Evolutionary conservation across 352 stramenopile genomes (phyloP).

Genomic region (Sclerospora graminicola): DNA sequence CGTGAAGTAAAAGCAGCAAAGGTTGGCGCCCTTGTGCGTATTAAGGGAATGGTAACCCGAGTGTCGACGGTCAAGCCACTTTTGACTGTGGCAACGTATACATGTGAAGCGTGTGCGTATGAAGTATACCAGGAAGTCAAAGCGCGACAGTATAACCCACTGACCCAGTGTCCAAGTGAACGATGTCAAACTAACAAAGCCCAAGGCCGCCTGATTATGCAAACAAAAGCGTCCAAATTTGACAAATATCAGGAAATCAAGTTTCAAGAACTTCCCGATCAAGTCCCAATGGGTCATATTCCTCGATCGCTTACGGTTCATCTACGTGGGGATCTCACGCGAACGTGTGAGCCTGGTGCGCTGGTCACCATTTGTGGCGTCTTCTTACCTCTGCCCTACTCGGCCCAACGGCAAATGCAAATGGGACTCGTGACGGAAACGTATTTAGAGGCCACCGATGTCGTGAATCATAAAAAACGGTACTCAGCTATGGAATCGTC

Average conservation of each 20-base stretch:
- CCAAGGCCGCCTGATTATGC: conserved; percentile 83
- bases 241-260: conserved; percentile 99
- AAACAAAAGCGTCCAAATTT: conserved; percentile 97
- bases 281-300: conserved; percentile 98
- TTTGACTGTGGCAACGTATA: conserved; percentile 96
- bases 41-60: conserved; percentile 97
- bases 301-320: conserved; percentile 91
- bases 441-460: conserved; percentile 93
- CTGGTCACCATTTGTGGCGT: conserved; percentile 95
- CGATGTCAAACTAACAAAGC: conserved; percentile 79
- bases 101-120: conserved; percentile 92
- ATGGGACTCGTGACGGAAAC: conserved; percentile 97
- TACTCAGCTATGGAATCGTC: conserved; percentile 90
- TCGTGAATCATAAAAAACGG: conserved; percentile 95
- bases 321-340: conserved; percentile 86
- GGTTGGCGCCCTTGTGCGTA: conserved; percentile 93
- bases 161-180: conserved; percentile 85
- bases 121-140: conserved; percentile 97
- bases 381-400: conserved; percentile 91
- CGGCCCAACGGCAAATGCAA: conserved; percentile 91
- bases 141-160: conserved; percentile 90
- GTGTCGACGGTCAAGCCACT: conserved; percentile 97
- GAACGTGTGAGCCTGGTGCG: conserved; percentile 91
- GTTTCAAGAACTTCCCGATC: conserved; percentile 89
- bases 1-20: conserved; percentile 90